Conservation (phyloP, 176 grass and related monocot genomes). For the Oryza nivara region DNA sequence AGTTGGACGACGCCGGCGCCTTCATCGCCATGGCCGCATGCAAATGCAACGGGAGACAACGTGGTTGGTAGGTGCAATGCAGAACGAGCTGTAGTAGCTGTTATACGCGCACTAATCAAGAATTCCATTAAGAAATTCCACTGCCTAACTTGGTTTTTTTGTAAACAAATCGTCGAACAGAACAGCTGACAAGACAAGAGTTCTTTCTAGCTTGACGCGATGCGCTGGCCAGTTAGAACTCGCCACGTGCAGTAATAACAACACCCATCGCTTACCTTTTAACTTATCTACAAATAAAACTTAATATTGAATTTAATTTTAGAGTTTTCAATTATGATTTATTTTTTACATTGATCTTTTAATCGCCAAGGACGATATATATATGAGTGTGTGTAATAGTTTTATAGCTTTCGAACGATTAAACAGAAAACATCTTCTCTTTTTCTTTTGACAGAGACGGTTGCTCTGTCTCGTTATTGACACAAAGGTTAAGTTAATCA, state of each 20-base stretch:
- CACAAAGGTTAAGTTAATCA: neutral
- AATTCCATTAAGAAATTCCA: neutral
- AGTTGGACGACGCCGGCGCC: slow-evolving; percentile 23
- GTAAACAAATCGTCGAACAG: slow-evolving; percentile 4
- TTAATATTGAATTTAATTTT: too few relatives aligned
- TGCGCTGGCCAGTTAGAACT: neutral
- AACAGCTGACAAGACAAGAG: neutral
- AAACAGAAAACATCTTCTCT: neutral
- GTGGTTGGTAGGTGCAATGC: neutral
- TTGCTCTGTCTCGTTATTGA: neutral
- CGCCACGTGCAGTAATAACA: neutral
- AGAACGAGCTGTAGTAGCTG: neutral
- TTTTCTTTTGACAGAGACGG: neutral
- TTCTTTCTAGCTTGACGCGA: neutral
- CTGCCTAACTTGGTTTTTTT: neutral
- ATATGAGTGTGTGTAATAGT: too few relatives aligned
- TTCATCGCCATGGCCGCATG: slow-evolving; percentile 10
- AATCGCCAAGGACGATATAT: too few relatives aligned
- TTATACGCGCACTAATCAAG: neutral
- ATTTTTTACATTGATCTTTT: too few relatives aligned
- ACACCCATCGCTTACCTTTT: too few relatives aligned
- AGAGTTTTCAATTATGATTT: too few relatives aligned
- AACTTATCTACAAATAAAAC: too few relatives aligned
- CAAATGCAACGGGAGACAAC: neutral
- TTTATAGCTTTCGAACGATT: too few relatives aligned